Percentiles rank a stretch among this genome's conserved stretches.
Conservation (phyloP, 331 rosid genomes). For the Spiraea crenata region DNA sequence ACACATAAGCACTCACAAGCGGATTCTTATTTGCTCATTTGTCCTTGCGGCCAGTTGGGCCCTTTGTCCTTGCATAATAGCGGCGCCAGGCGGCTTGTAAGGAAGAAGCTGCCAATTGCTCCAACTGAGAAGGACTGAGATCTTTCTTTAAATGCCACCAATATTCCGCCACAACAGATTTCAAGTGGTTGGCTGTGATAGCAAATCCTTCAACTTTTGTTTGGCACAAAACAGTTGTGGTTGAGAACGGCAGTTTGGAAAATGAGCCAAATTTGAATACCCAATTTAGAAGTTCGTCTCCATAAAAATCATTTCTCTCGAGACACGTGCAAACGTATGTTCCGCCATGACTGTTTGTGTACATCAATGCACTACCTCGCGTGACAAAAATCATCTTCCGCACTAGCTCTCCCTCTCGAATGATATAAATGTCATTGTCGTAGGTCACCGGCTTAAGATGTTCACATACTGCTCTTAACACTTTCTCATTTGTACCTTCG, state of each 20-base stretch:
- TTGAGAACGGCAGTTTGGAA: neutral
- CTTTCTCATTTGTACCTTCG: neutral
- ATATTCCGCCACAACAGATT: neutral
- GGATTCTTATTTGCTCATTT: too few relatives aligned
- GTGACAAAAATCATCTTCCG: neutral
- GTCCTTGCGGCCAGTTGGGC: too few relatives aligned
- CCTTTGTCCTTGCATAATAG: too few relatives aligned
- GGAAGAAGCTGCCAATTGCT: neutral
- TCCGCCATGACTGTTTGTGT: neutral
- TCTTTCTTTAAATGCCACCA: neutral
- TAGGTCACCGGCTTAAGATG: neutral
- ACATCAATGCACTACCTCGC: neutral
- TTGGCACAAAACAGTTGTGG: neutral
- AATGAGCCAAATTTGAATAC: neutral
- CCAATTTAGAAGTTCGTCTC: constrained; percentile 12
- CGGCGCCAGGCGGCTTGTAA: neutral
- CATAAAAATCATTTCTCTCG: neutral
- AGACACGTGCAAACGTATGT: neutral
- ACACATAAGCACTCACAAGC: too few relatives aligned
- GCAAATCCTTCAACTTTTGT: neutral
- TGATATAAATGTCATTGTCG: neutral
- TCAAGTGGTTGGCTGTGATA: neutral
- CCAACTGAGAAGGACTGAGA: neutral
- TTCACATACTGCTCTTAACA: neutral
- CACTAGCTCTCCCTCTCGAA: neutral